A percentile compares a stretch with the other conserved stretches of the same genome.
Evolutionary conservation across 1,284 basidiomycete species (phyloP).

Genomic region (Ceratobasidium sp.): DNA sequence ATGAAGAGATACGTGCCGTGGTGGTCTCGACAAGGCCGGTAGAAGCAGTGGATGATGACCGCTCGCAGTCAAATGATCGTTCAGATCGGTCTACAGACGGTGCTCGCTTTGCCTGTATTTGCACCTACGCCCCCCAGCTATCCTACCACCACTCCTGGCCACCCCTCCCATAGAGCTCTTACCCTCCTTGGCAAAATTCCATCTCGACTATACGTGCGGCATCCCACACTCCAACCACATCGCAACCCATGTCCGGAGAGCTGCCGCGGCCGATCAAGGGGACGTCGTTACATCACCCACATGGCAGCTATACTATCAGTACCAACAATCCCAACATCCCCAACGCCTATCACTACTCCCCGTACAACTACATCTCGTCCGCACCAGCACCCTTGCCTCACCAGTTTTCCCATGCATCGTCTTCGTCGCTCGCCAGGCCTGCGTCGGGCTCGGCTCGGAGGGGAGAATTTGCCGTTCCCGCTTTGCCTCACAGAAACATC

Average conservation of each 20-base stretch:
- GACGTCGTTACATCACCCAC: slow-evolving; percentile 20
- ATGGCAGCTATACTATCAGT: slow-evolving; percentile 1
- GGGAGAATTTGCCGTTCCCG: slow-evolving; percentile 26
- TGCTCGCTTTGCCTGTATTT: slow-evolving; percentile 29
- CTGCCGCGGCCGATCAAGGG: slow-evolving; percentile 28
- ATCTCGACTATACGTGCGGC: background rate
- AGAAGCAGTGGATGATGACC: background rate
- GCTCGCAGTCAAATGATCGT: background rate
- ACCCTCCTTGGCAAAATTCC: background rate
- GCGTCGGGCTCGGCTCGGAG: no score
- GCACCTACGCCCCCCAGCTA: background rate
- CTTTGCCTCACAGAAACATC: background rate
- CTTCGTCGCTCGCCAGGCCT: background rate
- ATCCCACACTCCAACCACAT: background rate
- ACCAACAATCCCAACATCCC: background rate
- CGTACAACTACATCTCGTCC: background rate
- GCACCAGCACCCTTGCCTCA: background rate
- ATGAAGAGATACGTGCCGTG: no score
- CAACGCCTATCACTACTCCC: slow-evolving; percentile 15
- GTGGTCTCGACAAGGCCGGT: background rate
- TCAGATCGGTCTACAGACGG: background rate
- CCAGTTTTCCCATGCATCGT: background rate
- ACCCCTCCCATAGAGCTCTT: background rate
- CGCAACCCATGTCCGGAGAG: slow-evolving; percentile 33
- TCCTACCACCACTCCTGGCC: background rate